These are phyloP conservation scores for Moesziomyces aphidis DNA, from an alignment of 1,284 basidiomycete species.

Conservation along the genomic window DNA sequence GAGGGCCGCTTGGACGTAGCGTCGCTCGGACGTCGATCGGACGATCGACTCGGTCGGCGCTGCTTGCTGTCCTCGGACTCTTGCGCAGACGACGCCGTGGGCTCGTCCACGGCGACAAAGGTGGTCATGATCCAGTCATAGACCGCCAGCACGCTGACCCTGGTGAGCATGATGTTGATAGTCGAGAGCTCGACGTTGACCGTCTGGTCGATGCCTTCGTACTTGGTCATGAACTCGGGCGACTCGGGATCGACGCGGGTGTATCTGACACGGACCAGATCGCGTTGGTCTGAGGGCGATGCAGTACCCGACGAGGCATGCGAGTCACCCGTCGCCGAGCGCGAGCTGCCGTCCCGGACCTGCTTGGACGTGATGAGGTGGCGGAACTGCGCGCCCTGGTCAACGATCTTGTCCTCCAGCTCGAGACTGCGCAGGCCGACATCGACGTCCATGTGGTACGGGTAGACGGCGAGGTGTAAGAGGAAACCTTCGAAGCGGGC, in stretches of 20 bases:
- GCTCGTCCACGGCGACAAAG: conserved; percentile 51
- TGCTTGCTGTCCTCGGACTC: conserved; percentile 18
- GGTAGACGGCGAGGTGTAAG: conserved; percentile 57
- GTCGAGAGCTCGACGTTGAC: conserved; percentile 92
- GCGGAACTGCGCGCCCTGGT: conserved; percentile 71
- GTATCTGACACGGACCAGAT: conserved; percentile 88
- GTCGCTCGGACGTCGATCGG: conserved; percentile 42
- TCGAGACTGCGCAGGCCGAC: conserved; percentile 78
- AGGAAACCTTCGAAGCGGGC: conserved; percentile 83
- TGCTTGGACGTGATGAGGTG: conserved; percentile 82
- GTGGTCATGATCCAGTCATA: conserved; percentile 97
- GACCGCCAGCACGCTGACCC: conserved; percentile 88
- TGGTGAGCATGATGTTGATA: conserved; percentile 87
- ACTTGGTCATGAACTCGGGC: conserved; percentile 84
- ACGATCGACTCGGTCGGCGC: conserved; percentile 36
- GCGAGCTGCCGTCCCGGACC: conserved; percentile 61
- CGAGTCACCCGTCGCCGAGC: conserved; percentile 32
- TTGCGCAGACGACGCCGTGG: conserved; percentile 4
- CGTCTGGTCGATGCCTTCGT: conserved; percentile 88
- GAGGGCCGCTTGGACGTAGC: conserved; percentile 30
- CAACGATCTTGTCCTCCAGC: conserved; percentile 74
- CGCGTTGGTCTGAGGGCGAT: conserved; percentile 59
- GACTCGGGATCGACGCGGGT: conserved; percentile 83
- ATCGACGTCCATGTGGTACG: conserved; percentile 83
- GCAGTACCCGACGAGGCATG: conserved; percentile 25